Conservation (phyloP, 2,329 filamentous ascomycete genomes). For the Penicillium sclerotigenum region DNA sequence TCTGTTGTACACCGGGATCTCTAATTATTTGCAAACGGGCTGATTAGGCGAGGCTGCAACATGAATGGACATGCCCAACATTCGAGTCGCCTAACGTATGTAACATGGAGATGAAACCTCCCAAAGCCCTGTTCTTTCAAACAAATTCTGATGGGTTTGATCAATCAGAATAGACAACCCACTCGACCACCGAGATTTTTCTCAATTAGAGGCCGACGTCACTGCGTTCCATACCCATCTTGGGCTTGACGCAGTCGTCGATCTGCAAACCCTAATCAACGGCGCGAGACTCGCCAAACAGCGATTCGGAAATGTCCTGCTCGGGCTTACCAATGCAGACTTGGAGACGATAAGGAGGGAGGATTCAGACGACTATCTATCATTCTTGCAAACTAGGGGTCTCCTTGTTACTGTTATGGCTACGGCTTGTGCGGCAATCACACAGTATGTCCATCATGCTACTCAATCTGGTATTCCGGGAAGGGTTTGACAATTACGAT, state of each 20-base stretch:
- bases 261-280: neutral
- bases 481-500: neutral
- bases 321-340: neutral
- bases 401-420: slow-evolving; percentile 18
- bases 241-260: neutral
- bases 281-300: neutral
- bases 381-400: neutral
- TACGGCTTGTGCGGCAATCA: slow-evolving; percentile 25
- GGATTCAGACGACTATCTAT: neutral
- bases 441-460: slow-evolving; percentile 16
- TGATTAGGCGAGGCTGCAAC: neutral
- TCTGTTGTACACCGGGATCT: neutral
- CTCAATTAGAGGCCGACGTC: neutral
- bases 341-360: neutral
- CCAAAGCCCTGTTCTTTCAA: neutral
- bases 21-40: neutral
- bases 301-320: neutral
- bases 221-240: neutral
- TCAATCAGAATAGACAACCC: neutral
- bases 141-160: neutral
- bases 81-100: neutral
- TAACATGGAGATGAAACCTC: neutral
- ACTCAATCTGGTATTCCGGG: neutral
- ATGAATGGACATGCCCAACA: neutral
- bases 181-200: neutral